Evolutionary conservation across 768 basidiomycete species (phyloP), one percentile per base, ranked within the genome.

Genomic region (Amanita fuliginea): DNA sequence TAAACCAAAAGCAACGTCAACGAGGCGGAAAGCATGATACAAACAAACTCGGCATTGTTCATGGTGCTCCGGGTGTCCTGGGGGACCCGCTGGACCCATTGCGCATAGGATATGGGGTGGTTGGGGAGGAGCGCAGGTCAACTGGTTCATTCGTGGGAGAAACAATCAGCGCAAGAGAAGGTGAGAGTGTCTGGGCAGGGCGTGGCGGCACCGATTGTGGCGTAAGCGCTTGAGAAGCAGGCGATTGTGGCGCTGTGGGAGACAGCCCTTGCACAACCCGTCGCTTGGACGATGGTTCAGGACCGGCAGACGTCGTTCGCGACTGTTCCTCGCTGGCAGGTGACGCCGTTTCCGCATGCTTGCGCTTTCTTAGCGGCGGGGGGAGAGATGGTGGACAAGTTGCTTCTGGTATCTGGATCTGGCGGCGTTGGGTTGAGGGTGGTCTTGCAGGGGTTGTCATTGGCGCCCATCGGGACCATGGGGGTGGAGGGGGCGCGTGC

Each of bases 151-250:
- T 70, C 4, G 67, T 64, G 0, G 80, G 80, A n/a, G 80, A 79
- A 39, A 81, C 71, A 56, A 81, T 75, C 70, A 79, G 75, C 14
- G 79, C 80, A 35, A 81, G 59, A 14, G 80, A 81, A 6, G 81
- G 81, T 1, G 79, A 81, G 24, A 82, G 66, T 9, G 69, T 76
- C 52, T 76, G 74, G 5, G 65, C 66, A 10, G 62, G 62, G 19
- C 59, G 51, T 46, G 55, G 37, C 11, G 63, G 60, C 19, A 32
- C 21, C 39, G 39, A 47, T 42, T 30, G 49, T 36, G 46, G 46
- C 28, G 46, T 35, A 47, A 21, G 24, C 26, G n/a, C 33, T 16
- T 47, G 46, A 6, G 46, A 33, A 11, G 46, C 35, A 33, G 52
- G 41, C 10, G 51, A 42, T 35, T 50, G 49, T 9, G 60, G 62